A percentile compares a stretch with the other conserved stretches of the same genome.
These are phyloP conservation scores for Cucumis melo DNA, from an alignment of 306 rosid species.

Conservation along the genomic window DNA sequence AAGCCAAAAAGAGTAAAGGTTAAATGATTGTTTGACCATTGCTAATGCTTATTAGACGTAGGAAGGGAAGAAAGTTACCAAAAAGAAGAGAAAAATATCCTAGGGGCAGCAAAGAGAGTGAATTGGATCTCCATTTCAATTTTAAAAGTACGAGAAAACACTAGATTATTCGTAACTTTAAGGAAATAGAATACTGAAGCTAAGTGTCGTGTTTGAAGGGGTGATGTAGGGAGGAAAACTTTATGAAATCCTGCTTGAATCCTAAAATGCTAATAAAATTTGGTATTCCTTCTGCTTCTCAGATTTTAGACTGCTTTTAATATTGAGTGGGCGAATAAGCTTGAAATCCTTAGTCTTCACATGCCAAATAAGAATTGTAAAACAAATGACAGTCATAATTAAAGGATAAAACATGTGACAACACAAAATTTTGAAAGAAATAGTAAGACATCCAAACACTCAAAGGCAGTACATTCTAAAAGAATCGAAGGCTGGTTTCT, in stretches of 20 bases:
- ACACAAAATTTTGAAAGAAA: background rate
- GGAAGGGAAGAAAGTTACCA: no score
- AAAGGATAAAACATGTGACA: background rate
- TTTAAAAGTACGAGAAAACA: background rate
- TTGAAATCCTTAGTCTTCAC: conserved; percentile 64
- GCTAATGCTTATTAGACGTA: no score
- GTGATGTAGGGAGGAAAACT: no score
- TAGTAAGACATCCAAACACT: background rate
- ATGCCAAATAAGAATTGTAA: conserved; percentile 19
- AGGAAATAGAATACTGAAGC: background rate
- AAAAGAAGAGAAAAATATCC: no score
- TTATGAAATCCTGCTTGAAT: conserved; percentile 66
- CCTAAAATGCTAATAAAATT: conserved; percentile 83
- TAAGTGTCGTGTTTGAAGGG: no score
- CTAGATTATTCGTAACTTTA: background rate
- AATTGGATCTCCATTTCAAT: background rate
- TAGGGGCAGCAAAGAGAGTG: background rate
- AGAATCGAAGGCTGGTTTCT: background rate
- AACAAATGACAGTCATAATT: background rate
- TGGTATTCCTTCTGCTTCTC: conserved; percentile 23
- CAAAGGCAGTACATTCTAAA: background rate
- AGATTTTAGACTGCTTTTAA: conserved; percentile 10
- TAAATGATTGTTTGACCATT: no score
- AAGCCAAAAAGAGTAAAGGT: no score
- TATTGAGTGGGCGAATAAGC: conserved; percentile 38